Evolutionary conservation across 2,329 filamentous ascomycete species (phyloP), one percentile per base, ranked within the genome.

Genomic region (Claviceps humidiphila): DNA sequence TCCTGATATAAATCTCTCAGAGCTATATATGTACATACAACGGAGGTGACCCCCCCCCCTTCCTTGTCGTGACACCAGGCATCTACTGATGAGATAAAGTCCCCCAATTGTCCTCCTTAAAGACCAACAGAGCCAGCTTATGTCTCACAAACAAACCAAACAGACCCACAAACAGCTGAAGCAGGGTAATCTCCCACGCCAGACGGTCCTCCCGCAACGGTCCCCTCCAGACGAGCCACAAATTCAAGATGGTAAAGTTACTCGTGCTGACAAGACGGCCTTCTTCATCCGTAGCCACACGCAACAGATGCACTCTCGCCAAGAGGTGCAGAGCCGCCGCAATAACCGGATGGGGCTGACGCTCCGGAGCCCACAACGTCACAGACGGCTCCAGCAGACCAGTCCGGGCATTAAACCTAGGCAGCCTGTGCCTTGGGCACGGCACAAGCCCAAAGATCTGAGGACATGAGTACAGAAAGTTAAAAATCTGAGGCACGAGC

Each of bases 141-240:
- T 98, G 93, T 59, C 93, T 76, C 51, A 89, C 80, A 63, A 95
- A 87, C 54, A 98, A 71, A 20, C 90, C 93, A 43, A 88, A 71
- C n/a, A 94, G 66, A 7, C 93, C 93, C 56, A 86, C 78, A 4
- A 76, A 67, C 16, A 80, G 72, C 73, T 98, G 93, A 68, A 96
- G 77, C n/a, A 71, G 70, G 46, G 93, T 78, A 55, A 98, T 76
- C 66, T 93, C 88, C 63, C 81, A 73, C 26, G 89, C 87, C 51
- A 98, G 74, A 46, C 80, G 77, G 68, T 95, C 87, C 67, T 98
- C 93, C 56, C 87, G 80, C 75, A 95, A 79, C 2, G 93, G 90
- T 0, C 93, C 93, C 65, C 90, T 84, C 87, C 89, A 95, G 50
- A 97, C 87, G 56, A 98, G 74, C 91, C 91, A 98, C 52, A 98